Percentiles rank a stretch among this genome's conserved stretches.
These are phyloP conservation scores for Pseudogymnoascus sp. DNA, from an alignment of 2,329 filamentous ascomycete species.

Conservation along the genomic window DNA sequence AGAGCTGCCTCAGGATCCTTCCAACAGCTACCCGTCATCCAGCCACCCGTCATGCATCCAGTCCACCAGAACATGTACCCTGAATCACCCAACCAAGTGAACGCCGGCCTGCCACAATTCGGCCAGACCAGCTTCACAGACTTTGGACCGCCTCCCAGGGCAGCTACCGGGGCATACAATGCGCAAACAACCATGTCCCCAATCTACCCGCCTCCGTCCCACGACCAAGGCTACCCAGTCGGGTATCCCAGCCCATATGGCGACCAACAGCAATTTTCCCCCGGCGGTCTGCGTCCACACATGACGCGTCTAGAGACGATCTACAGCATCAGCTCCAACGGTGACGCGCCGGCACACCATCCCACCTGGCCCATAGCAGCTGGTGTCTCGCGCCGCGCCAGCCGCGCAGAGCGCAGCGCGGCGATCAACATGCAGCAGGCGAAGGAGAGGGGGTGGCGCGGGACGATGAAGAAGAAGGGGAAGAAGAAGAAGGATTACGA, in stretches of 20 bases:
- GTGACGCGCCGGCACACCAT: constrained; percentile 21
- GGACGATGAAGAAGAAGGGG: constrained; percentile 32
- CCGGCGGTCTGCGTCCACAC: constrained; percentile 35
- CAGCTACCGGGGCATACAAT: background rate
- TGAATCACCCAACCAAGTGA: background rate
- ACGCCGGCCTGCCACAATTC: background rate
- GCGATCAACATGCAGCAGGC: constrained; percentile 57
- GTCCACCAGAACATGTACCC: background rate
- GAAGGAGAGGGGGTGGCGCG: constrained; percentile 48
- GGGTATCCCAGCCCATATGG: constrained; percentile 16
- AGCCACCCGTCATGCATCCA: background rate
- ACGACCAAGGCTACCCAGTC: constrained; percentile 5
- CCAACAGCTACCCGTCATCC: background rate
- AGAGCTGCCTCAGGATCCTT: background rate
- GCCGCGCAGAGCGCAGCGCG: constrained; percentile 52
- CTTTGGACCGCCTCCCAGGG: background rate
- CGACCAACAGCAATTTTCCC: constrained; percentile 40
- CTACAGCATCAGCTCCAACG: constrained; percentile 34
- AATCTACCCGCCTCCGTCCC: constrained; percentile 16
- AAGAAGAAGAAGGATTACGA: constrained; percentile 36
- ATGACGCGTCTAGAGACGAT: constrained; percentile 51
- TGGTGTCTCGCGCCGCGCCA: constrained; percentile 31
- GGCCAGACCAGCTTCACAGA: background rate
- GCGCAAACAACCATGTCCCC: constrained; percentile 10
- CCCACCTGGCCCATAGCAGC: constrained; percentile 14